Evolutionary conservation across 306 rosid species (phyloP).

Genomic region (Leucaena leucocephala): DNA sequence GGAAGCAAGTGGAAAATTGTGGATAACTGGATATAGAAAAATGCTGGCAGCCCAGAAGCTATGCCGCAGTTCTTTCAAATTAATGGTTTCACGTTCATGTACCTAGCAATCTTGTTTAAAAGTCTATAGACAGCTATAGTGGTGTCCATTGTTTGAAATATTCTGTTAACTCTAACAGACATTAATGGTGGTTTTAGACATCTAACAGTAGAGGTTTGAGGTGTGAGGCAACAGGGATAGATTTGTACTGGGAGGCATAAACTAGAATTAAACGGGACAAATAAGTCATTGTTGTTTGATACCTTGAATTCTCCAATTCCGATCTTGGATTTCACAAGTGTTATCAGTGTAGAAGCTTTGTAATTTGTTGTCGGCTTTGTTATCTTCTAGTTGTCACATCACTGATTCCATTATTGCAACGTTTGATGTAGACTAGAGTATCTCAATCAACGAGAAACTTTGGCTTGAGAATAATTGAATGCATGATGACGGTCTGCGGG

Average conservation of each 20-base stretch:
- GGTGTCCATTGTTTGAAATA: neutral
- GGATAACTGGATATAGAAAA: neutral
- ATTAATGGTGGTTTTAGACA: neutral
- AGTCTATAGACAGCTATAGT: neutral
- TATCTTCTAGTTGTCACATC: conserved; percentile 1
- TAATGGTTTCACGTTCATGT: neutral
- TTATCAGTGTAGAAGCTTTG: neutral
- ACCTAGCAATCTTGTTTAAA: neutral
- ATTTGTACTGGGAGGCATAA: neutral
- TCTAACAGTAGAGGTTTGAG: neutral
- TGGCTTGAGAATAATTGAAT: neutral
- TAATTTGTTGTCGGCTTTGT: neutral
- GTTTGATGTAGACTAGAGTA: neutral
- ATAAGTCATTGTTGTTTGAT: conserved; percentile 20
- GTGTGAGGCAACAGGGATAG: neutral
- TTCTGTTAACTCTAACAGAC: neutral
- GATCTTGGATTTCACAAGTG: neutral
- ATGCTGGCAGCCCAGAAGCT: neutral
- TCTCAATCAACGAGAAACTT: neutral
- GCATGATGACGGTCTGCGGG: neutral
- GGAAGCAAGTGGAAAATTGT: neutral
- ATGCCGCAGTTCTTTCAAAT: neutral
- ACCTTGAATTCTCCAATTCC: conserved; percentile 3
- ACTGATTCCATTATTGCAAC: neutral
- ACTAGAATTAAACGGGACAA: neutral